A percentile compares a stretch with the other conserved stretches of the same genome.
These are phyloP conservation scores for Clonostachys chloroleuca DNA, from an alignment of 2,329 filamentous ascomycete genomes.

Conservation along the genomic window DNA sequence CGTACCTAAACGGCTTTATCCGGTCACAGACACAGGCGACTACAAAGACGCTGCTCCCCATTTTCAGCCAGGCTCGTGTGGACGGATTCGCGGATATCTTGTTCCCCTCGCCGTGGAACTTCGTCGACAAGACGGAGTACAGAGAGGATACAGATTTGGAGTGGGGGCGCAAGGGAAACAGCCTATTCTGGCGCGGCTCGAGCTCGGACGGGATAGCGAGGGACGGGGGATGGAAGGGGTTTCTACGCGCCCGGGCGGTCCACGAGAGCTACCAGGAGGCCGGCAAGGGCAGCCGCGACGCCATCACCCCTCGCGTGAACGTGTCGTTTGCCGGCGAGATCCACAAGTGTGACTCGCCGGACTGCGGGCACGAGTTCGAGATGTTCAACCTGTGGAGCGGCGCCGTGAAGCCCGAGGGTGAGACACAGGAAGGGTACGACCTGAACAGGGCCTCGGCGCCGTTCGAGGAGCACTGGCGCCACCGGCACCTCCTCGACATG, in stretches of 20 bases:
- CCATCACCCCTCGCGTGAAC: slow-evolving; percentile 15
- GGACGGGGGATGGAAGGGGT: slow-evolving; percentile 47
- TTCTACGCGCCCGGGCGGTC: slow-evolving; percentile 66
- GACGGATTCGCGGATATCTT: slow-evolving; percentile 50
- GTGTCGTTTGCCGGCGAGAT: slow-evolving; percentile 37
- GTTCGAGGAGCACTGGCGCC: slow-evolving; percentile 39
- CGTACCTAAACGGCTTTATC: slow-evolving; percentile 47
- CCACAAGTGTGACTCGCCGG: slow-evolving; percentile 32
- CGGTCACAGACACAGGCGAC: slow-evolving; percentile 43
- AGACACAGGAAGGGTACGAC: slow-evolving; percentile 1
- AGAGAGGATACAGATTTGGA: slow-evolving; percentile 36
- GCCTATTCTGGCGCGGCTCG: slow-evolving; percentile 53
- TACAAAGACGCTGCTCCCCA: slow-evolving; percentile 40
- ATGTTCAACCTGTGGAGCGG: slow-evolving; percentile 35
- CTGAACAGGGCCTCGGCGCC: slow-evolving; percentile 3
- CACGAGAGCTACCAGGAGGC: slow-evolving; percentile 39
- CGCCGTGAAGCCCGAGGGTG: slow-evolving; percentile 16
- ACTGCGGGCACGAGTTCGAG: slow-evolving; percentile 26
- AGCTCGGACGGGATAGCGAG: slow-evolving; percentile 42
- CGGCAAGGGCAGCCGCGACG: slow-evolving; percentile 15
- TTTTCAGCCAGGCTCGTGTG: slow-evolving; percentile 52
- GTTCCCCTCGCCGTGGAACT: slow-evolving; percentile 50
- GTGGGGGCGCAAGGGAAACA: slow-evolving; percentile 42
- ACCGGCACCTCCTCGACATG: slow-evolving; percentile 66
- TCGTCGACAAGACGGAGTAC: slow-evolving; percentile 52